phyloP scores from a whole-genome alignment of 1,139 yeast genomes.

The Yueomyces sp. region DNA sequence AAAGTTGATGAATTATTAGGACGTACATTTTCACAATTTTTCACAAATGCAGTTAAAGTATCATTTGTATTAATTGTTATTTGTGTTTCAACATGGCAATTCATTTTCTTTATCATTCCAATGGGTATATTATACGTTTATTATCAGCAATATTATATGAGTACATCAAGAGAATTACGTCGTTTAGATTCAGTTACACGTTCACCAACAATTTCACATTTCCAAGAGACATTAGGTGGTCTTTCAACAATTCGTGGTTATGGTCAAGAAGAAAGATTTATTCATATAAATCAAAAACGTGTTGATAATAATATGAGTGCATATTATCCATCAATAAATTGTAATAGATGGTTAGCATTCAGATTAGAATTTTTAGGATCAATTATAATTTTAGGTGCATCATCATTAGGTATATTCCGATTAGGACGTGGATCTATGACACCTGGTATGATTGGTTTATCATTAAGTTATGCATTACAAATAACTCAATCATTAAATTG shows the following conservation, averaged over 20 bases:
- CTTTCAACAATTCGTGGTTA: conserved; percentile 85
- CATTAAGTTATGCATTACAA: conserved; percentile 85
- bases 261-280: conserved; percentile 62
- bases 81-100: conserved; percentile 80
- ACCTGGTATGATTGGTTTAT: conserved; percentile 87
- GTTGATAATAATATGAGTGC: conserved; percentile 84
- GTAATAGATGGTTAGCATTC: conserved; percentile 95
- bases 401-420: conserved; percentile 64
- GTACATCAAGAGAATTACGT: conserved; percentile 87
- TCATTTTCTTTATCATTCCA: conserved; percentile 60
- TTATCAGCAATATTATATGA: conserved; percentile 81
- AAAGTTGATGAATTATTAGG: conserved; percentile 83
- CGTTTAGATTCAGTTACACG: conserved; percentile 87
- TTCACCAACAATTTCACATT: conserved; percentile 92
- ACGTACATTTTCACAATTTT: conserved; percentile 74
- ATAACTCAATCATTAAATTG: conserved; percentile 88
- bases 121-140: conserved; percentile 59
- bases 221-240: conserved; percentile 90
- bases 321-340: conserved; percentile 83
- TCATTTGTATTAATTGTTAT: conserved; percentile 72
- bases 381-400: conserved; percentile 70
- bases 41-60: conserved; percentile 62
- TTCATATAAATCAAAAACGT: conserved; percentile 58
- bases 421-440: conserved; percentile 56
- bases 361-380: conserved; percentile 87